Evolutionary conservation across 2,329 filamentous ascomycete genomes (phyloP).

Genomic region (Aspergillus sp.): DNA sequence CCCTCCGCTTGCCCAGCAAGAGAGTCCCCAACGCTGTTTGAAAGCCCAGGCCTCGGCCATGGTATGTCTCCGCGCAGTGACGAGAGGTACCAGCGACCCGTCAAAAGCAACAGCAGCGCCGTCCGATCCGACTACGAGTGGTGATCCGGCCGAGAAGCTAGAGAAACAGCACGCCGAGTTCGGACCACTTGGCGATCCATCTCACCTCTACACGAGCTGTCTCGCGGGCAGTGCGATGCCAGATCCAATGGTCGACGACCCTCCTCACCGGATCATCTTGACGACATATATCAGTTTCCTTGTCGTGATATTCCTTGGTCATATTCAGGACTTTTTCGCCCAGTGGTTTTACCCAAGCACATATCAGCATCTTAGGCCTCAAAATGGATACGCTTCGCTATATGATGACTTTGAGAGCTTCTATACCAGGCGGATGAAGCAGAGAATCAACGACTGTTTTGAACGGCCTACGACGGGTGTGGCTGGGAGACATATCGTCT

Average conservation of each 20-base stretch:
- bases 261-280: conserved; percentile 89
- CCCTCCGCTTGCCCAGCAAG: conserved; percentile 6
- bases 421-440: conserved; percentile 86
- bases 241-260: conserved; percentile 84
- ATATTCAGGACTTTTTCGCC: conserved; percentile 91
- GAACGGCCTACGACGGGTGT: conserved; percentile 87
- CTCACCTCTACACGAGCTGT: conserved; percentile 82
- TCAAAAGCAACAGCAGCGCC: conserved; percentile 1
- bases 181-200: conserved; percentile 75
- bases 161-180: conserved; percentile 83
- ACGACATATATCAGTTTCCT: conserved; percentile 97
- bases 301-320: conserved; percentile 87
- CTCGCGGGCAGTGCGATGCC: conserved; percentile 77
- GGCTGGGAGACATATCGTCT: conserved; percentile 85
- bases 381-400: conserved; percentile 86
- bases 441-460: conserved; percentile 93
- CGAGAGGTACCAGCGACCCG: conserved; percentile 18
- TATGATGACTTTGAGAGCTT: conserved; percentile 99
- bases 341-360: conserved; percentile 83
- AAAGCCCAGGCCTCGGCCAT: conserved; percentile 17
- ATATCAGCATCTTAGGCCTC: conserved; percentile 77
- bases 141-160: conserved; percentile 72
- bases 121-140: conserved; percentile 31
- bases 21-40: conserved; percentile 9
- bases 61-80: conserved; percentile 24